Conservation (phyloP, 805 yeast species). For the Pichia exigua region DNA sequence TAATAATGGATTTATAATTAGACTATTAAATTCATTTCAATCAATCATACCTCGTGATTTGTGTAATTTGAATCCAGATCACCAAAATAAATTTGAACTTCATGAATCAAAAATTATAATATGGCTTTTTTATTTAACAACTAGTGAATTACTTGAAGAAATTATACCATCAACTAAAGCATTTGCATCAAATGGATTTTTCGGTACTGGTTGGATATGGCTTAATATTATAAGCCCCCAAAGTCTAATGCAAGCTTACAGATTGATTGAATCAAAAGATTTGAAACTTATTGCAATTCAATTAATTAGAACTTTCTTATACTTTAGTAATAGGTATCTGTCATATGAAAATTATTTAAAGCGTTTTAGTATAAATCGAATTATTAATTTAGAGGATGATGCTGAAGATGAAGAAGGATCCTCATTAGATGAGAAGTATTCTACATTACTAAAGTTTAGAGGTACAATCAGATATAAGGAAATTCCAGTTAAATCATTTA, state of each 20-base stretch:
- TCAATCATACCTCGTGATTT: slow-evolving; percentile 11
- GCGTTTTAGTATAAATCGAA: background rate
- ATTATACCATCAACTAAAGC: slow-evolving; percentile 7
- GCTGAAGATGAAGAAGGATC: background rate
- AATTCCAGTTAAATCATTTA: background rate
- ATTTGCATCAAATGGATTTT: slow-evolving; percentile 7
- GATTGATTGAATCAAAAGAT: background rate
- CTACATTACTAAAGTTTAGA: background rate
- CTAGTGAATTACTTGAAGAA: background rate
- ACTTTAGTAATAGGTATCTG: slow-evolving; percentile 1
- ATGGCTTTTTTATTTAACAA: slow-evolving; percentile 1
- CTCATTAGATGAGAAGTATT: slow-evolving; percentile 1
- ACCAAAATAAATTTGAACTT: background rate
- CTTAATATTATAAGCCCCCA: background rate
- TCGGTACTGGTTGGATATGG: slow-evolving; percentile 1
- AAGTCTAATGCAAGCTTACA: slow-evolving; percentile 2
- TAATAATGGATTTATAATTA: slow-evolving; percentile 7
- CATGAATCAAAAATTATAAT: slow-evolving; percentile 5
- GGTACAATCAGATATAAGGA: slow-evolving; percentile 1
- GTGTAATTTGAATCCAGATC: slow-evolving; percentile 1
- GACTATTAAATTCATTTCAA: slow-evolving; percentile 9
- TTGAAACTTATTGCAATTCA: slow-evolving; percentile 4
- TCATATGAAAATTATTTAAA: slow-evolving; percentile 1
- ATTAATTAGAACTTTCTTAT: slow-evolving; percentile 4
- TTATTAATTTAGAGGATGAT: background rate